Conservation (phyloP, 371 early-diverging fungal genomes). For the Conidiobolus incongruus region DNA sequence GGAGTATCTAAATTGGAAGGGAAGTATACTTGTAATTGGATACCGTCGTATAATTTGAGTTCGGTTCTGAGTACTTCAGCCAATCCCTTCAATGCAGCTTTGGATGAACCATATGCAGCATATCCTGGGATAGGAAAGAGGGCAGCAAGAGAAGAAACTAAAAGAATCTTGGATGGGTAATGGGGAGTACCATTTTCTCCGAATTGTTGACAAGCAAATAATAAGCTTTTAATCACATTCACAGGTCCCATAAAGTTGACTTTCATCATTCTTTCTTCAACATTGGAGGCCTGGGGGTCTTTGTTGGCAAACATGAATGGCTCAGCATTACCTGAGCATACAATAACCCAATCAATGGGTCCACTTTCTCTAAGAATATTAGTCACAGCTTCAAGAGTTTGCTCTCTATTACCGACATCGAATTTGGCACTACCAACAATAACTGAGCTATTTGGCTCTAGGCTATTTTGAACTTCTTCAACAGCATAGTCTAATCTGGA, state of each 20-base stretch:
- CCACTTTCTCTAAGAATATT: not conserved
- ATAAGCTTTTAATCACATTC: not conserved
- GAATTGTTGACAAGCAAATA: not conserved
- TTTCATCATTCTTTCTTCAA: not conserved
- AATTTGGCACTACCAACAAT: not conserved
- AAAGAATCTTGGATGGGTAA: not conserved
- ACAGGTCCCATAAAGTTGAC: conserved; percentile 4
- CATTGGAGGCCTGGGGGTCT: too few relatives aligned
- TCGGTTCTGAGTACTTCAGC: conserved; percentile 1
- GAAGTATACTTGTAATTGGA: not conserved
- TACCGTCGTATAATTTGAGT: not conserved
- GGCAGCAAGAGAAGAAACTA: not conserved
- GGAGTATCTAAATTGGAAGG: conserved; percentile 1
- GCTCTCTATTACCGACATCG: not conserved
- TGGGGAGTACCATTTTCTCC: too few relatives aligned
- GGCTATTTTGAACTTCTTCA: not conserved
- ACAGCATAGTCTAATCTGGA: not conserved
- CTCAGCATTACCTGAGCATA: not conserved
- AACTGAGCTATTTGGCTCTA: not conserved
- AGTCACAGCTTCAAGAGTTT: not conserved
- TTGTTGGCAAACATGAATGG: not conserved
- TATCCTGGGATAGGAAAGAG: not conserved
- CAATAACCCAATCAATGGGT: conserved; percentile 1
- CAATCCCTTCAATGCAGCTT: not conserved
- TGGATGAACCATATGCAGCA: conserved; percentile 1